These are phyloP conservation scores for Limonomyces culmigenus DNA, from an alignment of 1,284 basidiomycete species.

Conservation along the genomic window DNA sequence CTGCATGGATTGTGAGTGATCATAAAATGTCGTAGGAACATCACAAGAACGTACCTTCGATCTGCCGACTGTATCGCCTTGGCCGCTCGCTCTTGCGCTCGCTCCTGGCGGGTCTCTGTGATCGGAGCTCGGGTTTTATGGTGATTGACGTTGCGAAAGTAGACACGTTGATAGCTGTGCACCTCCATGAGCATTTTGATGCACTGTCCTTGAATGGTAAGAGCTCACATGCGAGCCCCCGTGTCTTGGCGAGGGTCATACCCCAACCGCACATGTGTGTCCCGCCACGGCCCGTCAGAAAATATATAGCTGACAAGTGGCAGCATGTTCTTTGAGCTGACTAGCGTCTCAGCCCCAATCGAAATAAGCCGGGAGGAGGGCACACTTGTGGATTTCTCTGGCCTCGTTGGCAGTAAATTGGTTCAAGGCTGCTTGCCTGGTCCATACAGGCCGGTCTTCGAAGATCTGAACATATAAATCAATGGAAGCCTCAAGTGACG, in stretches of 20 bases:
- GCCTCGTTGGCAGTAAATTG: slow-evolving; percentile 59
- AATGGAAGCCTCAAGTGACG: background rate
- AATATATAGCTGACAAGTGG: slow-evolving; percentile 74
- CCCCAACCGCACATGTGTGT: slow-evolving; percentile 72
- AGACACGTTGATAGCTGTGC: slow-evolving; percentile 64
- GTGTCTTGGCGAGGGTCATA: slow-evolving; percentile 77
- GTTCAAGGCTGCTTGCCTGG: slow-evolving; percentile 67
- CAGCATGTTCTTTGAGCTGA: slow-evolving; percentile 55
- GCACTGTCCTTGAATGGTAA: background rate
- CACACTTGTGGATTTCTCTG: slow-evolving; percentile 57
- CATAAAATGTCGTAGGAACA: background rate
- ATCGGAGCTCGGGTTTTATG: slow-evolving; percentile 59
- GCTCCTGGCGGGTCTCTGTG: slow-evolving; percentile 45
- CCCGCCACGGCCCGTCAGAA: slow-evolving; percentile 87
- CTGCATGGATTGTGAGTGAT: slow-evolving; percentile 10
- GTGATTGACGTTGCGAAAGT: slow-evolving; percentile 71
- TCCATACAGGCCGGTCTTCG: slow-evolving; percentile 75
- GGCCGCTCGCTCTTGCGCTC: background rate
- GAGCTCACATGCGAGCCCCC: slow-evolving; percentile 43
- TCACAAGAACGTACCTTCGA: background rate
- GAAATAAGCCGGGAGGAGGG: slow-evolving; percentile 2
- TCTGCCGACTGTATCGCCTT: background rate
- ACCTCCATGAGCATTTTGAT: background rate
- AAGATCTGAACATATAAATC: slow-evolving; percentile 31
- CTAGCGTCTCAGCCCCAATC: slow-evolving; percentile 1